Conservation (phyloP, 73 alveolate genomes). For the Strombidium stylifer region DNA sequence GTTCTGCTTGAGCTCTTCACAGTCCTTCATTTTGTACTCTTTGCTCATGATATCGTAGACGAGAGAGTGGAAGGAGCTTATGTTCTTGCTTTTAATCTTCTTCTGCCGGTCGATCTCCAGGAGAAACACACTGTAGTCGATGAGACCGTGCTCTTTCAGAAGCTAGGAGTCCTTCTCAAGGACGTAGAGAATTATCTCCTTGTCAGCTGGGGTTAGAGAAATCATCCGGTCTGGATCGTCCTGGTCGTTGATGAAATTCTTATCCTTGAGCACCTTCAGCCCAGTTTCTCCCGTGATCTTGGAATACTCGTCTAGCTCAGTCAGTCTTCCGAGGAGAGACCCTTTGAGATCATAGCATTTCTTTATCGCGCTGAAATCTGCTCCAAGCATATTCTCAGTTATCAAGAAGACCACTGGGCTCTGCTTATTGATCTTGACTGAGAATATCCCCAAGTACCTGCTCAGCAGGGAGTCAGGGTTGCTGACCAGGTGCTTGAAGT, state of each 20-base stretch:
- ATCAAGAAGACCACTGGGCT: not conserved
- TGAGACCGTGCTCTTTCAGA: constrained; percentile 15
- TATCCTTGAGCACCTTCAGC: constrained; percentile 28
- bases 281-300: not conserved
- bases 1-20: no score
- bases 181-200: not conserved
- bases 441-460: not conserved
- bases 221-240: no score
- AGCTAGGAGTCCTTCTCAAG: constrained; percentile 17
- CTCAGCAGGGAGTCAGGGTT: not conserved
- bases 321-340: constrained; percentile 25
- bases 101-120: no score
- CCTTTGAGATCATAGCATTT: constrained; percentile 46
- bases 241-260: constrained; percentile 6
- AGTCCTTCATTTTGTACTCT: no score
- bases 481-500: not conserved
- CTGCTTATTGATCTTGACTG: not conserved
- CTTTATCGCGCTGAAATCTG: not conserved
- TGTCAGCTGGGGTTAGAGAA: not conserved
- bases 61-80: no score
- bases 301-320: constrained; percentile 10
- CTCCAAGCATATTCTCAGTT: constrained; percentile 8
- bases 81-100: no score
- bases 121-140: constrained; percentile 38
- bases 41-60: no score